phyloP scores from a whole-genome alignment of 208 protist species.

The Leishmania martiniquensis region DNA sequence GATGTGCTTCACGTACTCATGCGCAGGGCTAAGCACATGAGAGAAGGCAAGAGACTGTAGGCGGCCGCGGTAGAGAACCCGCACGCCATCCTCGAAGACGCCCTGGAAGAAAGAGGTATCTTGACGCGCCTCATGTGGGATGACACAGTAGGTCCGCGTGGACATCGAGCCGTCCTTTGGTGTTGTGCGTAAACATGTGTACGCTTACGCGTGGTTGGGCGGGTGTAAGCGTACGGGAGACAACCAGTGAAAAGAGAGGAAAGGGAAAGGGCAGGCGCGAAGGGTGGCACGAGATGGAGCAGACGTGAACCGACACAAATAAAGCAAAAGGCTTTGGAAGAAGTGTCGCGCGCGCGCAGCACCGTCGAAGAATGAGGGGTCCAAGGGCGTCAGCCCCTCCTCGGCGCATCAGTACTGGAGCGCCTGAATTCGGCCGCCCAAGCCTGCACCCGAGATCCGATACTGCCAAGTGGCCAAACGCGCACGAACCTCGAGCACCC shows the following conservation, averaged over 20 bases:
- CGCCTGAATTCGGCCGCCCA: neutral
- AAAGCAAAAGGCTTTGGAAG: neutral
- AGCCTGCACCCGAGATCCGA: neutral
- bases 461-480: neutral
- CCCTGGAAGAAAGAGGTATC: constrained; percentile 66
- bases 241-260: neutral
- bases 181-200: neutral
- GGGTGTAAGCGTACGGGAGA: neutral
- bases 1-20: constrained; percentile 60
- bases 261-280: neutral
- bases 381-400: neutral
- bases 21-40: constrained; percentile 71
- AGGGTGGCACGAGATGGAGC: neutral
- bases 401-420: neutral
- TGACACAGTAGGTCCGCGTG: constrained; percentile 77
- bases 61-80: constrained; percentile 45
- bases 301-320: neutral
- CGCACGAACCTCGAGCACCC: neutral
- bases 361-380: neutral
- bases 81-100: constrained; percentile 76
- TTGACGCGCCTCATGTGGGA: constrained; percentile 65
- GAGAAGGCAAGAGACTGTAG: constrained; percentile 52
- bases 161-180: constrained; percentile 9
- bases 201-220: neutral
- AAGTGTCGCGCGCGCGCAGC: neutral